Conservation (phyloP, 177 flowering plant genomes). For the Vitis hybrid region DNA sequence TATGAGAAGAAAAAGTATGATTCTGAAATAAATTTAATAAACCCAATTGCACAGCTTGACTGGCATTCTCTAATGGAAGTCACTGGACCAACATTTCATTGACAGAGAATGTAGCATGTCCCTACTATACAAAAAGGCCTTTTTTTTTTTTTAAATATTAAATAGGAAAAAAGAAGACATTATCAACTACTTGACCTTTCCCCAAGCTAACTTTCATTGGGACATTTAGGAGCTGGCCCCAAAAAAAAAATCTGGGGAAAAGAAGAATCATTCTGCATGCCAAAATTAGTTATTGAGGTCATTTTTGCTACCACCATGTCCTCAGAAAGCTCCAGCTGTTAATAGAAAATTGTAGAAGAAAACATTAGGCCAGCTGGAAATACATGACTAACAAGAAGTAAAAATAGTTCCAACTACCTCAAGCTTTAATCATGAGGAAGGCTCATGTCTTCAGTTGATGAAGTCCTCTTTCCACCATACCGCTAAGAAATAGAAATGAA, state of each 20-base stretch:
- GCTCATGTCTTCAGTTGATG: constrained; percentile 28
- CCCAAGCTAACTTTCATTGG: background rate
- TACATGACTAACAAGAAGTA: background rate
- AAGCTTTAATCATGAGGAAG: constrained; percentile 23
- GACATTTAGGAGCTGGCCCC: constrained; percentile 6
- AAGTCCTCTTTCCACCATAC: constrained; percentile 33
- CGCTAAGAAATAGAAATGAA: constrained; percentile 19
- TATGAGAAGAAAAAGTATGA: background rate
- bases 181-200: constrained; percentile 4
- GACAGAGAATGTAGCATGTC: constrained; percentile 7
- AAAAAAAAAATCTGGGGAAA: background rate
- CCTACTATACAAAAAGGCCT: constrained; percentile 16
- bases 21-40: background rate
- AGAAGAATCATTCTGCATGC: constrained; percentile 1
- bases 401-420: constrained; percentile 10
- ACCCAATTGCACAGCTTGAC: constrained; percentile 2
- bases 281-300: background rate
- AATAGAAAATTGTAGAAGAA: constrained; percentile 1
- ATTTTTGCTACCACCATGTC: constrained; percentile 5
- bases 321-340: constrained; percentile 5
- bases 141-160: background rate
- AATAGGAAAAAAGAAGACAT: background rate
- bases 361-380: background rate
- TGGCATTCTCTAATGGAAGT: constrained; percentile 4
- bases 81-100: background rate